Percentiles rank a stretch among this genome's conserved stretches.
phyloP scores from a whole-genome alignment of 768 basidiomycete species.

The Suillus clintonianus region DNA sequence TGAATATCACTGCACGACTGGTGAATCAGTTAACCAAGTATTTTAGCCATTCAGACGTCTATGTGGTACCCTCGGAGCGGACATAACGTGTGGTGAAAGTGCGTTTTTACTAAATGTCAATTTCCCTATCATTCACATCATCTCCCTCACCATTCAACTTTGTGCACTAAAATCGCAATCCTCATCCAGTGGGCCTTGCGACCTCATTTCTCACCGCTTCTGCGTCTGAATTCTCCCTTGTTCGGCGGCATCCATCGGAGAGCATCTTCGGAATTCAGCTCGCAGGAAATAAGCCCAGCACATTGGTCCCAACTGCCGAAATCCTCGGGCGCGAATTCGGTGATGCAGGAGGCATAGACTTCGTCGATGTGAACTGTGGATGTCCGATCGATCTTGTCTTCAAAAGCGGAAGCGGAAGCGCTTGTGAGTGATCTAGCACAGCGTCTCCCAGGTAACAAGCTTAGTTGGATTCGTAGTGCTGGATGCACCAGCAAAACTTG shows the following conservation, averaged over 20 bases:
- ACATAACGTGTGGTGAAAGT: constrained; percentile 97
- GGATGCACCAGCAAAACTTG: constrained; percentile 78
- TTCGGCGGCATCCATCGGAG: constrained; percentile 87
- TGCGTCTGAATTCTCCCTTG: constrained; percentile 93
- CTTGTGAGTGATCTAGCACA: constrained; percentile 54
- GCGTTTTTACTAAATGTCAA: constrained; percentile 17
- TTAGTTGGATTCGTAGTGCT: constrained; percentile 56
- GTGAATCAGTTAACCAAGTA: constrained; percentile 1
- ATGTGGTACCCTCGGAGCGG: constrained; percentile 84
- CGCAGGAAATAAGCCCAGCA: constrained; percentile 83
- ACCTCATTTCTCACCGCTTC: constrained; percentile 86
- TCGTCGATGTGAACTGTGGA: constrained; percentile 94
- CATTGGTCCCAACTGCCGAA: constrained; percentile 81
- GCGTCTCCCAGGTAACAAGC: not conserved
- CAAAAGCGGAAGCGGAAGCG: constrained; percentile 86
- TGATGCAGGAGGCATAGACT: constrained; percentile 64
- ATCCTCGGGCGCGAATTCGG: constrained; percentile 67
- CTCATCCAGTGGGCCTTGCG: constrained; percentile 84
- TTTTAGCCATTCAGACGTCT: constrained; percentile 87
- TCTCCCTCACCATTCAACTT: constrained; percentile 1
- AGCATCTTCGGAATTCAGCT: constrained; percentile 88
- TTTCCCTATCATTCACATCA: not conserved
- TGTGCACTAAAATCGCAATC: not conserved
- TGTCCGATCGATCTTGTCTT: constrained; percentile 98
- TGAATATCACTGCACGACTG: constrained; percentile 20